Conservation (phyloP, 768 basidiomycete species). For the Serendipita vermifera region DNA sequence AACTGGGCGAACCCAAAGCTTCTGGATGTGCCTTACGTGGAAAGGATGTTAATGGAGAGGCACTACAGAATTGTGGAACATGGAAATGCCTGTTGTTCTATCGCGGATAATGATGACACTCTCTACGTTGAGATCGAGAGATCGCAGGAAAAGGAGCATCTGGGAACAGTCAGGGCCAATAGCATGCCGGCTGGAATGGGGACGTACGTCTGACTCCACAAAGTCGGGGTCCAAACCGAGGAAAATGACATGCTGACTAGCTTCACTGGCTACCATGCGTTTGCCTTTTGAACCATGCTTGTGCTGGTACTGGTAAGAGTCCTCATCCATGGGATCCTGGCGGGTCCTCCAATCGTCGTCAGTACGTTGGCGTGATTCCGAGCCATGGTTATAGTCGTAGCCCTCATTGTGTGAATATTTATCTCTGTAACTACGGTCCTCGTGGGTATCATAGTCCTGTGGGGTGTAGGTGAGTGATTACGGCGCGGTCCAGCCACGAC, state of each 20-base stretch:
- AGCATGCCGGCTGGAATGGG: slow-evolving; percentile 19
- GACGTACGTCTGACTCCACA: slow-evolving; percentile 82
- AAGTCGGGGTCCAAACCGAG: slow-evolving; percentile 87
- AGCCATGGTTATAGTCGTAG: slow-evolving; percentile 20
- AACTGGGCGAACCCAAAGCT: slow-evolving; percentile 98
- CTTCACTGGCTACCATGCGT: slow-evolving; percentile 69
- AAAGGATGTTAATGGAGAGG: slow-evolving; percentile 53
- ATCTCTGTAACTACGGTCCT: slow-evolving; percentile 35
- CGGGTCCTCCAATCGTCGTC: slow-evolving; percentile 33
- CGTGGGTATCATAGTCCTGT: slow-evolving; percentile 14
- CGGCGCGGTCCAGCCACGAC: background rate
- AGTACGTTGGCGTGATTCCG: slow-evolving; percentile 17
- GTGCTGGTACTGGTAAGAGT: background rate
- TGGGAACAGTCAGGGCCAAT: too few relatives aligned
- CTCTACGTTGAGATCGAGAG: slow-evolving; percentile 62
- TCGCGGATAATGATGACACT: slow-evolving; percentile 94
- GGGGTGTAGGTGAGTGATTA: slow-evolving; percentile 6
- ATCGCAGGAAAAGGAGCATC: slow-evolving; percentile 68
- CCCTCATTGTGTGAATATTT: slow-evolving; percentile 23
- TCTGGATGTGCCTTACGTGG: slow-evolving; percentile 80
- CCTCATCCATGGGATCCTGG: slow-evolving; percentile 30
- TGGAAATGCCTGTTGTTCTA: slow-evolving; percentile 89
- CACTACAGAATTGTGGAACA: slow-evolving; percentile 51
- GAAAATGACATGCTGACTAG: slow-evolving; percentile 89
- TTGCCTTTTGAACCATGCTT: slow-evolving; percentile 30